Percentiles rank a stretch among this genome's conserved stretches.
These are phyloP conservation scores for Pyricularia pennisetigena DNA, from an alignment of 2,329 filamentous ascomycete species.

Conservation along the genomic window DNA sequence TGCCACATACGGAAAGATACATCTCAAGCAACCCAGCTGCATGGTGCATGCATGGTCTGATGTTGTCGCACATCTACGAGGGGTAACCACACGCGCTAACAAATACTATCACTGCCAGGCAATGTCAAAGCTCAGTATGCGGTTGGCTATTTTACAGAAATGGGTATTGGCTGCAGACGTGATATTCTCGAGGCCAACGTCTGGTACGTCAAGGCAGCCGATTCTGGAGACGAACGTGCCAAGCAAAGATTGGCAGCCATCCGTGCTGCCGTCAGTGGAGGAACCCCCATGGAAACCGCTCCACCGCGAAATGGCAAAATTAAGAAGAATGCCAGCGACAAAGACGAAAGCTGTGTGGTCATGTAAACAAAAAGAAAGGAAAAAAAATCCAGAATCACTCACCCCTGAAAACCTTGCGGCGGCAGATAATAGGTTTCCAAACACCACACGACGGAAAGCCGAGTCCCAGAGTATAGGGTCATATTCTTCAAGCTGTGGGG, in stretches of 20 bases:
- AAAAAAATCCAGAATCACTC: too few relatives aligned
- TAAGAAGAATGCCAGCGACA: conserved; percentile 30
- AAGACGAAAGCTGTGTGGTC: conserved; percentile 45
- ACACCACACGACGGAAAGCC: background rate
- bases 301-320: conserved; percentile 41
- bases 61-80: background rate
- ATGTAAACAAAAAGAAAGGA: conserved; percentile 32
- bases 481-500: background rate
- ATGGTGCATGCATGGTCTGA: background rate
- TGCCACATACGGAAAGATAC: too few relatives aligned
- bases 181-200: conserved; percentile 96
- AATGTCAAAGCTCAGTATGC: conserved; percentile 79
- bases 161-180: conserved; percentile 90
- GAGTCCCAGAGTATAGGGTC: background rate
- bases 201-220: conserved; percentile 95
- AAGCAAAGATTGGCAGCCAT: conserved; percentile 82
- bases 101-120: conserved; percentile 31
- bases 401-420: too few relatives aligned
- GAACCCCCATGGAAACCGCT: conserved; percentile 45
- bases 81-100: background rate
- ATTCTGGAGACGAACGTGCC: conserved; percentile 82
- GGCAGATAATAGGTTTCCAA: too few relatives aligned
- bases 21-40: background rate
- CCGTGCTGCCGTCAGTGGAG: conserved; percentile 62
- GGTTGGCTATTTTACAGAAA: conserved; percentile 94